Percentiles rank a stretch among this genome's conserved stretches.
These are phyloP conservation scores for Cryptococcus sp. DNA, from an alignment of 1,284 basidiomycete species.

Conservation along the genomic window DNA sequence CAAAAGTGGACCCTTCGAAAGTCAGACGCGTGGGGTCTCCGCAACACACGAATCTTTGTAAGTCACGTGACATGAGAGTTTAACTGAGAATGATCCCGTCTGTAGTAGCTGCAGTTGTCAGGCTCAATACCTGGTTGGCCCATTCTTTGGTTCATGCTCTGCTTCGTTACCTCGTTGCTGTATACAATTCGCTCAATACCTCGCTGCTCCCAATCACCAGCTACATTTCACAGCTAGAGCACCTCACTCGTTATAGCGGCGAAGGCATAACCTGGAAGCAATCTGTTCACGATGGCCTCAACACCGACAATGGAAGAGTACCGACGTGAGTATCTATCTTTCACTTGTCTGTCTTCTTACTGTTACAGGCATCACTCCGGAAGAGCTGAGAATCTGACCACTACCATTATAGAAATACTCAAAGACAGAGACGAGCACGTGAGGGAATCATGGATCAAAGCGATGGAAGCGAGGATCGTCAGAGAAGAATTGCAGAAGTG, in stretches of 20 bases:
- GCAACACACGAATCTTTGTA: not conserved
- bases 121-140: conserved; percentile 13
- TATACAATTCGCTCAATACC: no score
- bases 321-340: conserved; percentile 27
- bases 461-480: conserved; percentile 90
- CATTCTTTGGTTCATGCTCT: not conserved
- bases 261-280: no score
- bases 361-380: no score
- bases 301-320: conserved; percentile 43
- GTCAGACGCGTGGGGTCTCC: conserved; percentile 7
- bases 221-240: no score
- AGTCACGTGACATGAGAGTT: no score
- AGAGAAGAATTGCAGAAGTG: conserved; percentile 89
- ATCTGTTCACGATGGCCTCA: conserved; percentile 20
- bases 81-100: conserved; percentile 5
- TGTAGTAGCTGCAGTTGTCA: conserved; percentile 4
- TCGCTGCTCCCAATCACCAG: no score
- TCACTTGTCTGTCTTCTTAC: no score
- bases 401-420: conserved; percentile 50
- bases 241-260: no score
- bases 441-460: conserved; percentile 89
- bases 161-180: no score
- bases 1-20: not conserved
- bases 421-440: conserved; percentile 72
- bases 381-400: not conserved